Percentiles rank a stretch among this genome's conserved stretches.
Evolutionary conservation across 2,329 filamentous ascomycete genomes (phyloP).

Genomic region (Fusarium nisikadoi): DNA sequence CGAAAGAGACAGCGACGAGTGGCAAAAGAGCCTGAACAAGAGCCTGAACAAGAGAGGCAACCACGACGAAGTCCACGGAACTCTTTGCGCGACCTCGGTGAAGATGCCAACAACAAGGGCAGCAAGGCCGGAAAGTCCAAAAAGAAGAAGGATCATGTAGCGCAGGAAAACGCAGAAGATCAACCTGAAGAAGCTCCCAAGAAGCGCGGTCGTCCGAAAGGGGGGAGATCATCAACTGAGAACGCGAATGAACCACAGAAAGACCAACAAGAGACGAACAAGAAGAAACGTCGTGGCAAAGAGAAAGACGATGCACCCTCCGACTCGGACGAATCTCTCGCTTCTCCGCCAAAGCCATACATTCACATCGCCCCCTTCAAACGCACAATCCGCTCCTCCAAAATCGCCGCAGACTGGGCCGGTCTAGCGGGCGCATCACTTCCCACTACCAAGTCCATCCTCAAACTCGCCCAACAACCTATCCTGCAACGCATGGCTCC

Average conservation of each 20-base stretch:
- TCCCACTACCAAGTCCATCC: slow-evolving; percentile 63
- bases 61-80: slow-evolving; percentile 30
- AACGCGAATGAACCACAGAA: background rate
- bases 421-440: slow-evolving; percentile 66
- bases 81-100: slow-evolving; percentile 27
- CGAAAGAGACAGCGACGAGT: slow-evolving; percentile 29
- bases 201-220: slow-evolving; percentile 28
- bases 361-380: slow-evolving; percentile 63
- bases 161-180: slow-evolving; percentile 10
- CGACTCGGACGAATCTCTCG: slow-evolving; percentile 30
- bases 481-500: slow-evolving; percentile 67
- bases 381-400: slow-evolving; percentile 67
- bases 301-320: slow-evolving; percentile 33
- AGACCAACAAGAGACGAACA: background rate
- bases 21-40: background rate
- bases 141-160: slow-evolving; percentile 17
- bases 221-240: slow-evolving; percentile 8
- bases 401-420: slow-evolving; percentile 76
- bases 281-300: slow-evolving; percentile 33
- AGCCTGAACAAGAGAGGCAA: slow-evolving; percentile 10
- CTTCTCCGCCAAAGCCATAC: slow-evolving; percentile 53
- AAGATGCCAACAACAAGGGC: slow-evolving; percentile 32
- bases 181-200: slow-evolving; percentile 15
- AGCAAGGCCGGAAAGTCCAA: slow-evolving; percentile 15
- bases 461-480: slow-evolving; percentile 69